Evolutionary conservation across 805 yeast genomes (phyloP), one percentile per base, ranked within the genome.

Genomic region (Wickerhamiella nectarea): DNA sequence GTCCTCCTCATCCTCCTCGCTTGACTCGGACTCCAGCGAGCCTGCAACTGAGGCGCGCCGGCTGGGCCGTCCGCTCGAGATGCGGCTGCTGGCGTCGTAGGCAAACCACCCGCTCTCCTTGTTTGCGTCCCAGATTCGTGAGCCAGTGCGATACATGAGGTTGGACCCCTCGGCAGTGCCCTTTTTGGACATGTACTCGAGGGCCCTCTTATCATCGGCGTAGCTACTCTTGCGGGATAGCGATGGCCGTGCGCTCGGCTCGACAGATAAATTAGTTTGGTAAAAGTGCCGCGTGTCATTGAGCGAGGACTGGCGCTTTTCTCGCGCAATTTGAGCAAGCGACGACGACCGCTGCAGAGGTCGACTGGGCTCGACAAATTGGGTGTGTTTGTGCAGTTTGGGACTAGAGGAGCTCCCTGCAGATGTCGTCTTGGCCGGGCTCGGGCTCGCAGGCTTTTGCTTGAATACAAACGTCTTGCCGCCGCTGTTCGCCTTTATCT

Each of bases 141-240:
- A 54, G 9, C 57, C 58, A 1, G 58, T 52, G 15, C 59, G 52
- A 25, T 42, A 47, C 35, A 55, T 28, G 36, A 55, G 40, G 25
- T 46, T 50, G 4, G 56, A 41, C 38, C 46, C 44, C 33, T 53
- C 54, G 3, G 34, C 43, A 4, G 36, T 36, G 9, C 36, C 25
- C 29, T n/a, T 18, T n/a, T 38, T 28, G 25, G 36, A 17, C 34
- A 39, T 18, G 38, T 46, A 29, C 40, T 45, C 34, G 46, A 44
- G 15, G 39, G 49, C 45, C 31, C 38, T 43, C n/a, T 35, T 29
- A 20, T 41, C 42, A 34, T 46, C 47, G 15, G 44, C 46, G 36
- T 45, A 41, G 21, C 34, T 35, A 20, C 26, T 29, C 24, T 38
- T 33, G 19, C 46, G 43, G 7, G 37, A 18, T 12, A 40, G 38